Evolutionary conservation across 2,329 filamentous ascomycete genomes (phyloP).

Genomic region (Fusarium heterosporum): DNA sequence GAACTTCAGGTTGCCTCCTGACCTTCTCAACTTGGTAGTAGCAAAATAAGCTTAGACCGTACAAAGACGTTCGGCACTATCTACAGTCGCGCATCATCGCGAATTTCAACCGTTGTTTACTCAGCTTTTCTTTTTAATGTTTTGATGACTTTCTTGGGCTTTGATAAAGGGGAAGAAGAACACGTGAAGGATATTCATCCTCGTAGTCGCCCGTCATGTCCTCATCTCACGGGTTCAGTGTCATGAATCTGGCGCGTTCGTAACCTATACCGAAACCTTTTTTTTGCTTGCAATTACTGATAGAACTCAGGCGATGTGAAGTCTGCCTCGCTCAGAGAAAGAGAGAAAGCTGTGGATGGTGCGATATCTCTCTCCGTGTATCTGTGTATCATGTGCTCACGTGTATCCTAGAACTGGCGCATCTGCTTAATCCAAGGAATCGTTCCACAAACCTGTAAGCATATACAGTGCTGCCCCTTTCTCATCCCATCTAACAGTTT

Average conservation of each 20-base stretch:
- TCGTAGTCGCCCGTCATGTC: conserved; percentile 47
- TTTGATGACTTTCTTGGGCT: conserved; percentile 4
- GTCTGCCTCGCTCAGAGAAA: conserved; percentile 52
- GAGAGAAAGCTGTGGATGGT: conserved; percentile 58
- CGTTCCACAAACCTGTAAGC: conserved; percentile 54
- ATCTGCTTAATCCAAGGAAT: conserved; percentile 55
- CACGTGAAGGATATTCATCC: neutral
- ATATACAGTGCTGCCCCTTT: neutral
- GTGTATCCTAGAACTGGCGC: conserved; percentile 50
- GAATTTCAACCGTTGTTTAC: neutral
- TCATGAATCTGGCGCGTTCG: conserved; percentile 53
- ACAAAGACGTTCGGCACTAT: neutral
- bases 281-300: conserved; percentile 21
- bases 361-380: conserved; percentile 15
- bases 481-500: conserved; percentile 20
- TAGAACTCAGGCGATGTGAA: conserved; percentile 50
- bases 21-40: neutral
- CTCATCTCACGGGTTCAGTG: conserved; percentile 50
- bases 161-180: conserved; percentile 10
- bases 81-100: conserved; percentile 17
- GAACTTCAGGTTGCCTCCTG: neutral
- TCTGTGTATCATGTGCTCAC: conserved; percentile 14
- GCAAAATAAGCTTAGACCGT: conserved; percentile 23
- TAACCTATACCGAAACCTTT: conserved; percentile 8
- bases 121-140: neutral